These are phyloP conservation scores for Mycocentrospora acerina DNA, from an alignment of 2,329 filamentous ascomycete species.

Conservation along the genomic window DNA sequence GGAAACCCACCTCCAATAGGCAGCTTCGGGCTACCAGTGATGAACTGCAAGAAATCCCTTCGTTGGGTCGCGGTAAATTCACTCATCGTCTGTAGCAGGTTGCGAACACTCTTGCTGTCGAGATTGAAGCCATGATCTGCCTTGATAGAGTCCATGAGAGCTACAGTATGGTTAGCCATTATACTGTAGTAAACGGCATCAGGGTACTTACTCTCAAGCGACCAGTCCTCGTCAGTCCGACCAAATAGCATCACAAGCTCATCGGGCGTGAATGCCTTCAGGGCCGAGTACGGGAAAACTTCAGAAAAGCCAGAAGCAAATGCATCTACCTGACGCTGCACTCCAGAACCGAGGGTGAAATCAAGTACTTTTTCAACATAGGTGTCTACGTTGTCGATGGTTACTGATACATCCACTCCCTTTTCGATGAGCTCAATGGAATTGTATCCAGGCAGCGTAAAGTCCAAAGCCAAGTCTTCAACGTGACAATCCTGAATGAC, in stretches of 20 bases:
- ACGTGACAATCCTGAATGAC: conserved; percentile 73
- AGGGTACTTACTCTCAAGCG: conserved; percentile 80
- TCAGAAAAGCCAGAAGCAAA: conserved; percentile 91
- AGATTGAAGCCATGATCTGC: conserved; percentile 98
- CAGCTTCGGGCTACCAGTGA: conserved; percentile 95
- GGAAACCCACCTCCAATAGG: conserved; percentile 82
- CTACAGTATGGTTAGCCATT: conserved; percentile 50
- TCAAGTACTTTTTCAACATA: conserved; percentile 92
- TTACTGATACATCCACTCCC: conserved; percentile 74
- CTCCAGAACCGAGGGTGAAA: conserved; percentile 84
- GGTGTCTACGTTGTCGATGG: conserved; percentile 84
- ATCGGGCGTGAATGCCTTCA: conserved; percentile 91
- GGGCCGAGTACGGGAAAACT: conserved; percentile 91
- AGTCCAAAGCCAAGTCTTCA: conserved; percentile 88
- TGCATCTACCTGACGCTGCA: conserved; percentile 84
- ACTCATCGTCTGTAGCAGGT: conserved; percentile 92
- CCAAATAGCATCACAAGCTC: conserved; percentile 96
- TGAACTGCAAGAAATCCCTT: conserved; percentile 95
- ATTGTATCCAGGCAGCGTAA: conserved; percentile 84
- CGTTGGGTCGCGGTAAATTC: conserved; percentile 73
- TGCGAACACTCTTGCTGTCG: conserved; percentile 93
- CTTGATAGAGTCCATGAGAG: conserved; percentile 97
- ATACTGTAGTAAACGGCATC: not conserved
- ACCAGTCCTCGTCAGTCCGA: conserved; percentile 92
- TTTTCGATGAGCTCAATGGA: conserved; percentile 79